Percentiles rank a stretch among this genome's conserved stretches.
phyloP scores from a whole-genome alignment of 176 grass and related monocot genomes.

The Avena atlantica region DNA sequence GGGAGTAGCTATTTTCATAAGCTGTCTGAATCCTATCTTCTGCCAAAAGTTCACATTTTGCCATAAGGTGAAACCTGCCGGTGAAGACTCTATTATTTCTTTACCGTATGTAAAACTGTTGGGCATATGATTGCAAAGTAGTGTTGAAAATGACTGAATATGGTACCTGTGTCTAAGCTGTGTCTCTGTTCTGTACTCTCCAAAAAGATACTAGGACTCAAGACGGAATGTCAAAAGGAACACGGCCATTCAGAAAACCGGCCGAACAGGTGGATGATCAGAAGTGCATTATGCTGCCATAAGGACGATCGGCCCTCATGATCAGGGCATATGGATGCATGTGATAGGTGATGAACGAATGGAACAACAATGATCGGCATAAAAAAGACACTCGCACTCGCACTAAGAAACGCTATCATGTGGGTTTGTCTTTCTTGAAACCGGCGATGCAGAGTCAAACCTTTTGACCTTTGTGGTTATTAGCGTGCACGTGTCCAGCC shows the following conservation, averaged over 20 bases:
- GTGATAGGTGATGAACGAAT: neutral
- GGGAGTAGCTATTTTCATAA: no score
- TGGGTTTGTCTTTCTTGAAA: neutral
- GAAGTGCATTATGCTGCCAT: constrained; percentile 27
- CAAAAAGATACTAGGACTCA: neutral
- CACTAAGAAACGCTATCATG: neutral
- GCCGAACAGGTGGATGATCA: constrained; percentile 48
- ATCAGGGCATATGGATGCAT: neutral
- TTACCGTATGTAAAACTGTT: no score
- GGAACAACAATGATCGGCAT: neutral
- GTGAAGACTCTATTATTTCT: no score
- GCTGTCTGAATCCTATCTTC: no score
- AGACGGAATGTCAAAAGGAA: constrained; percentile 36
- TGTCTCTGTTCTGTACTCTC: neutral
- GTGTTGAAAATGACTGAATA: neutral
- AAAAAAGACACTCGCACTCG: neutral
- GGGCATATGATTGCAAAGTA: neutral
- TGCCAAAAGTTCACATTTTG: no score
- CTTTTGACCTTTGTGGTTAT: neutral
- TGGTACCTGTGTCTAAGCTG: neutral
- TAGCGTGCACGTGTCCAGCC: neutral
- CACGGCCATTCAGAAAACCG: neutral
- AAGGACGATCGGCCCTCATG: neutral
- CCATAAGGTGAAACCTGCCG: no score
- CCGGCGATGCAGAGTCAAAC: neutral